Percentiles rank a stretch among this genome's conserved stretches.
These are phyloP conservation scores for Candida freyschussii DNA, from an alignment of 1,139 yeast species.

Conservation along the genomic window DNA sequence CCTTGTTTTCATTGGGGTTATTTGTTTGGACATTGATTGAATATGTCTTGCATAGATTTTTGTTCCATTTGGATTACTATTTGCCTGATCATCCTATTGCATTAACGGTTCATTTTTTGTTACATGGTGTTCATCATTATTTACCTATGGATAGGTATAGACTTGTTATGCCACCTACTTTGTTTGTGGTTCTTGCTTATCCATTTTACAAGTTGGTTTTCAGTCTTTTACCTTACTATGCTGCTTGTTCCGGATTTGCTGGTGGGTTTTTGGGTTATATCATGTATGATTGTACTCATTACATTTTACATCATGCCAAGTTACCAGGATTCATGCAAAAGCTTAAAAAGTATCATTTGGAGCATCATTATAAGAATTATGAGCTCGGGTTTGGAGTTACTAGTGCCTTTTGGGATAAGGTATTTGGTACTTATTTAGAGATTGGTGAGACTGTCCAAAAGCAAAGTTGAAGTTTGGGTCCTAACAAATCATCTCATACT, in stretches of 20 bases:
- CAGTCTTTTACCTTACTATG: slow-evolving; percentile 48
- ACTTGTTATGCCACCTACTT: slow-evolving; percentile 92
- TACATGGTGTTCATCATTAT: slow-evolving; percentile 96
- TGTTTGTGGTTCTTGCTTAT: slow-evolving; percentile 52
- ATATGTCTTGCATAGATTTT: slow-evolving; percentile 79
- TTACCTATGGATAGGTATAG: slow-evolving; percentile 94
- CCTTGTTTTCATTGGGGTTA: slow-evolving; percentile 57
- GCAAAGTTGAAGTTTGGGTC: slow-evolving; percentile 1
- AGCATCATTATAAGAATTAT: slow-evolving; percentile 95
- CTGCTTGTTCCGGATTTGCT: slow-evolving; percentile 72
- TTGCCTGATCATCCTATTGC: slow-evolving; percentile 77
- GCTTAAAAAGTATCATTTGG: slow-evolving; percentile 84
- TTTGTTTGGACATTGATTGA: slow-evolving; percentile 91
- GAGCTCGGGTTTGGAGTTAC: slow-evolving; percentile 97
- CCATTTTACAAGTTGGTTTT: slow-evolving; percentile 64
- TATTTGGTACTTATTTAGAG: slow-evolving; percentile 67
- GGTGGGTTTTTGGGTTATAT: slow-evolving; percentile 96
- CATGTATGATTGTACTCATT: slow-evolving; percentile 85
- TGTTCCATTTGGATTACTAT: slow-evolving; percentile 85
- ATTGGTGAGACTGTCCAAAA: slow-evolving; percentile 25
- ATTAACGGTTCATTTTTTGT: slow-evolving; percentile 76
- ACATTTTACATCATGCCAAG: slow-evolving; percentile 79
- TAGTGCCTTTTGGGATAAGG: slow-evolving; percentile 86
- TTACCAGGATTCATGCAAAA: slow-evolving; percentile 74
- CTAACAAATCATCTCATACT: too few relatives aligned